These are phyloP conservation scores for Boletus rubroflammeus DNA, from an alignment of 768 basidiomycete genomes.

Conservation along the genomic window DNA sequence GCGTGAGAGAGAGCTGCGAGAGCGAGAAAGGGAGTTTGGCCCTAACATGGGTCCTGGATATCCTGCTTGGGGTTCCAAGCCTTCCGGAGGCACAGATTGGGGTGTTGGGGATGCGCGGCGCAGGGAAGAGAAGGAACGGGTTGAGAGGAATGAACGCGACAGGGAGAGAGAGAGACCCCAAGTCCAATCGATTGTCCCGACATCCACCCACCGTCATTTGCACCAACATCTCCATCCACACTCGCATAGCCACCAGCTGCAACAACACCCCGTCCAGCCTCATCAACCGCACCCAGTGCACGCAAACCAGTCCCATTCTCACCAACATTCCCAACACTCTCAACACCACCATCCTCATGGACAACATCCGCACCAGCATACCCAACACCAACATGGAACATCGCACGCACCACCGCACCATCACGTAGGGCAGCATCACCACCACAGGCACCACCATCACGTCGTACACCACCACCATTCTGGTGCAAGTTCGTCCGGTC, in stretches of 20 bases:
- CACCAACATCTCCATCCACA: constrained; percentile 34
- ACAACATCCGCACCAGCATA: constrained; percentile 33
- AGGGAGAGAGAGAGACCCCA: constrained; percentile 32
- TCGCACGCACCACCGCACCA: constrained; percentile 40
- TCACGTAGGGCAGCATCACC: constrained; percentile 50
- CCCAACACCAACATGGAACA: constrained; percentile 29
- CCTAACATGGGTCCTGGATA: constrained; percentile 15
- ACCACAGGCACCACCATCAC: constrained; percentile 39
- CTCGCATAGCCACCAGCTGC: constrained; percentile 35
- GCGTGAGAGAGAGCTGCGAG: constrained; percentile 26
- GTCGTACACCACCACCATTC: constrained; percentile 50
- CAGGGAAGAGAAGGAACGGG: constrained; percentile 34
- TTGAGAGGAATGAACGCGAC: constrained; percentile 24
- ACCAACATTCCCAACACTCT: constrained; percentile 34
- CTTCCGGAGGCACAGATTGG: constrained; percentile 29
- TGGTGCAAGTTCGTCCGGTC: constrained; percentile 24
- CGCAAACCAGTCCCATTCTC: constrained; percentile 30
- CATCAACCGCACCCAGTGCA: constrained; percentile 28
- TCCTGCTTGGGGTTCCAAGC: constrained; percentile 34
- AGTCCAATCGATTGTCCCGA: constrained; percentile 20
- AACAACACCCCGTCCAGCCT: constrained; percentile 16
- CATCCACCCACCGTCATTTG: constrained; percentile 29
- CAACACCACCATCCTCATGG: constrained; percentile 21
- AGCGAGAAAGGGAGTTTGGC: constrained; percentile 27
- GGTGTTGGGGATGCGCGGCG: constrained; percentile 33